Evolutionary conservation across 1,139 yeast species (phyloP).

Genomic region (Saccharomycopsis hybrid): DNA sequence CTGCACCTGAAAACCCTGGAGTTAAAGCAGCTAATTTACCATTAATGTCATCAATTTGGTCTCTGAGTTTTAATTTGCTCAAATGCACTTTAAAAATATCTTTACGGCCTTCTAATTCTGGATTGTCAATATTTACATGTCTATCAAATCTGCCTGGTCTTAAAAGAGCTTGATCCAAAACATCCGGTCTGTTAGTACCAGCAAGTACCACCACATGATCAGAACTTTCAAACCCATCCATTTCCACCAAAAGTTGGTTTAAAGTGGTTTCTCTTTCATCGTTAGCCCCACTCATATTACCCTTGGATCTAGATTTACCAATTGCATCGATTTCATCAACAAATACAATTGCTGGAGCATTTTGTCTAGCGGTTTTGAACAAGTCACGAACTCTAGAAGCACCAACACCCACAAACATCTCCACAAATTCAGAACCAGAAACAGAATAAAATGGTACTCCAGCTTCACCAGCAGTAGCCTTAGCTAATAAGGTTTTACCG

Average conservation of each 20-base stretch:
- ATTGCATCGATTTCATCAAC: constrained; percentile 85
- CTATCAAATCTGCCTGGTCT: constrained; percentile 86
- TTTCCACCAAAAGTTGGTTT: constrained; percentile 73
- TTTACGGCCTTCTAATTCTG: constrained; percentile 74
- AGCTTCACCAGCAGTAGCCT: constrained; percentile 84
- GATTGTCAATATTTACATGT: constrained; percentile 65
- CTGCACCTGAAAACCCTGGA: constrained; percentile 84
- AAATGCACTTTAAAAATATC: constrained; percentile 69
- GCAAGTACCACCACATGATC: constrained; percentile 79
- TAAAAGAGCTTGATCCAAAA: constrained; percentile 66
- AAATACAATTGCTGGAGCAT: constrained; percentile 74
- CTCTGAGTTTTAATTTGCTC: constrained; percentile 48
- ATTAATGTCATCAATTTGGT: constrained; percentile 41
- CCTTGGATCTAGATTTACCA: constrained; percentile 71
- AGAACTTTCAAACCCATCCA: constrained; percentile 73
- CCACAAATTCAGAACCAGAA: constrained; percentile 78
- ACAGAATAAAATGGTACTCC: constrained; percentile 77
- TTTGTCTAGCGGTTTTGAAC: constrained; percentile 71
- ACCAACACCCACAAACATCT: constrained; percentile 82
- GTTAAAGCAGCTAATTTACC: constrained; percentile 74
- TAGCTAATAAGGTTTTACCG: constrained; percentile 75
- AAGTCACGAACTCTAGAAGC: constrained; percentile 78
- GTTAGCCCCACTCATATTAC: constrained; percentile 57
- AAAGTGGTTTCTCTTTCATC: constrained; percentile 79
- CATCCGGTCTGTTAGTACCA: constrained; percentile 79